These are phyloP conservation scores for Gloeopeniophorella convolvens DNA, from an alignment of 768 basidiomycete species.

Conservation along the genomic window DNA sequence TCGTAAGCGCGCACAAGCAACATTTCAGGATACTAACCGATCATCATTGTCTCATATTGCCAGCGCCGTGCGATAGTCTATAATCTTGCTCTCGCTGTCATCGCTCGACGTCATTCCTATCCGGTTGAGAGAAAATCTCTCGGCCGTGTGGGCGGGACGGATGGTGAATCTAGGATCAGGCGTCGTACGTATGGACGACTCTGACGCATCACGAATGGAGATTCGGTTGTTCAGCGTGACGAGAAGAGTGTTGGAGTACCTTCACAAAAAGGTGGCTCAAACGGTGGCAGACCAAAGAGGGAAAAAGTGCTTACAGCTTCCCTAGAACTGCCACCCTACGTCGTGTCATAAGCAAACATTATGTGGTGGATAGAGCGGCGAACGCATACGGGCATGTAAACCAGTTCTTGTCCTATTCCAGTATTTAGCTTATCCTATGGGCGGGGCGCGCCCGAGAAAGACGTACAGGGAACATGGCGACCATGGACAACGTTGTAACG, in stretches of 20 bases:
- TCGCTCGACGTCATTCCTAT: too few species aligned
- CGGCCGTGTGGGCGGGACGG: too few species aligned
- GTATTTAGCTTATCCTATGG: neutral
- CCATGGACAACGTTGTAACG: neutral
- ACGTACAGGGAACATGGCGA: constrained; percentile 2
- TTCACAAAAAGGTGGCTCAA: neutral
- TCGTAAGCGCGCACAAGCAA: too few species aligned
- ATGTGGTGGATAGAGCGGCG: neutral
- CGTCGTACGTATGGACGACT: too few species aligned
- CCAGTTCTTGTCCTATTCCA: constrained; percentile 2
- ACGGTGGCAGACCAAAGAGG: neutral
- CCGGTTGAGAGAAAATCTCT: too few species aligned
- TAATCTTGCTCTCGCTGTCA: too few species aligned
- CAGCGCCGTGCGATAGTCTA: too few species aligned
- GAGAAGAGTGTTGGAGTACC: constrained; percentile 10
- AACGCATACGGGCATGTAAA: constrained; percentile 8
- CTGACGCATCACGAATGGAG: neutral
- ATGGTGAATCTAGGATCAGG: too few species aligned
- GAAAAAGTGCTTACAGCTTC: neutral
- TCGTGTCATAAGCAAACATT: neutral
- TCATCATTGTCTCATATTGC: too few species aligned
- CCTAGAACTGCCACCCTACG: neutral
- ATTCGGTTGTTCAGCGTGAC: constrained; percentile 13
- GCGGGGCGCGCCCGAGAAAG: too few species aligned
- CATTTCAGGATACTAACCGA: too few species aligned